Conservation (phyloP, 192 early-diverging fungal species). For the Linnemannia elongata region DNA sequence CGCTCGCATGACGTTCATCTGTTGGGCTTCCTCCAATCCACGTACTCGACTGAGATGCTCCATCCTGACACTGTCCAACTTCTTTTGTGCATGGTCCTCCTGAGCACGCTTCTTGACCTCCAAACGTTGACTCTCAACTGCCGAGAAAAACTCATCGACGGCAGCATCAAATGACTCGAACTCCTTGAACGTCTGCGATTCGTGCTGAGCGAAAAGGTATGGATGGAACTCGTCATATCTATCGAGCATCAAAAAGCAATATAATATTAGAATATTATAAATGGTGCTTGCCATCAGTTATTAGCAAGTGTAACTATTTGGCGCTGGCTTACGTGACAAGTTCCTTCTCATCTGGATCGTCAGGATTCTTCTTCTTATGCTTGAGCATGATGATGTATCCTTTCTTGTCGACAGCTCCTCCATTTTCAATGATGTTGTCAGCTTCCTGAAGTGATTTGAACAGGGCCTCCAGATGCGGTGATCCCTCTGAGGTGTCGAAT, state of each 20-base stretch:
- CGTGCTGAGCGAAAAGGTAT: slow-evolving; percentile 76
- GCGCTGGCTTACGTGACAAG: slow-evolving; percentile 38
- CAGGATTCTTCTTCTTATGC: slow-evolving; percentile 58
- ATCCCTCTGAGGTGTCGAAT: slow-evolving; percentile 70
- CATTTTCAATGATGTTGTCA: slow-evolving; percentile 74
- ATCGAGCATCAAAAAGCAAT: not conserved
- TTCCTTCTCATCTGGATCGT: slow-evolving; percentile 54
- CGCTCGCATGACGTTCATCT: slow-evolving; percentile 80
- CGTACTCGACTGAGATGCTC: slow-evolving; percentile 85
- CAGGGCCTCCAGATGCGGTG: slow-evolving; percentile 70
- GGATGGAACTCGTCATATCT: slow-evolving; percentile 83
- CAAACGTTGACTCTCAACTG: slow-evolving; percentile 89
- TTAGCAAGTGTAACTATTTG: not conserved
- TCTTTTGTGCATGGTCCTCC: slow-evolving; percentile 83
- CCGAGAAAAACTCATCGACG: slow-evolving; percentile 94
- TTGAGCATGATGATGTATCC: slow-evolving; percentile 74
- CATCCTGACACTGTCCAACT: slow-evolving; percentile 84
- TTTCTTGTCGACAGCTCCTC: slow-evolving; percentile 46
- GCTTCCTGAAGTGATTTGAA: slow-evolving; percentile 78
- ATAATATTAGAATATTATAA: not conserved
- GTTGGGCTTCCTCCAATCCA: slow-evolving; percentile 80
- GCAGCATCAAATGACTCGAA: slow-evolving; percentile 85
- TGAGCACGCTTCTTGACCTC: slow-evolving; percentile 76
- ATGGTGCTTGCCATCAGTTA: not conserved
- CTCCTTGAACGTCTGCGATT: slow-evolving; percentile 63